A percentile compares a stretch with the other conserved stretches of the same genome.
Evolutionary conservation across 2,329 filamentous ascomycete genomes (phyloP).

Genomic region (Calonectria pauciramosa): DNA sequence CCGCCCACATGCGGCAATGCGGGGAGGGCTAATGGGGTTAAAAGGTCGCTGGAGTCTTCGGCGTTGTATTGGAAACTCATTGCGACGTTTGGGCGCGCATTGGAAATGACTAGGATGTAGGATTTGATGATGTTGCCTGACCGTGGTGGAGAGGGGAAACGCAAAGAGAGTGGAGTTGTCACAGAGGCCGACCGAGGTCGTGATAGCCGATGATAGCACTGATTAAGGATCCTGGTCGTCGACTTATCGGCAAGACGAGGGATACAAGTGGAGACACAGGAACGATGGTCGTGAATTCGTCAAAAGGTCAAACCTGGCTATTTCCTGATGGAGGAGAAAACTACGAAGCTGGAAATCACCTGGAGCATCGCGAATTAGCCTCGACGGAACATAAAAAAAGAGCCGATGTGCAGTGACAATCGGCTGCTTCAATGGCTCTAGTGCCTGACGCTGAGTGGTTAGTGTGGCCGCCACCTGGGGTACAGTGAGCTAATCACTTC

Average conservation of each 20-base stretch:
- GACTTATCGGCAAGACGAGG: background rate
- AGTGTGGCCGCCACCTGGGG: background rate
- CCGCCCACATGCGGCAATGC: background rate
- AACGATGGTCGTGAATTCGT: background rate
- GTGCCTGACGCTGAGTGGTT: background rate
- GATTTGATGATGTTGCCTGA: background rate
- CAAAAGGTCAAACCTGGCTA: background rate
- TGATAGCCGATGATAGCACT: slow-evolving; percentile 7
- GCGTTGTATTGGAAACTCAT: background rate
- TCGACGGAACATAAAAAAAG: background rate
- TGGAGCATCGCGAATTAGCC: background rate
- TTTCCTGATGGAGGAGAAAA: background rate
- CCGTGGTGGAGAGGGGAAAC: slow-evolving; percentile 3
- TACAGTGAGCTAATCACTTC: background rate
- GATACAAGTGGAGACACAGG: background rate
- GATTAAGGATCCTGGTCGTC: background rate
- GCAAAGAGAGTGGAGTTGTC: background rate
- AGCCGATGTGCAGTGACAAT: background rate
- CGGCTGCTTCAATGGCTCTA: background rate
- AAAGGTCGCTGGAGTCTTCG: background rate
- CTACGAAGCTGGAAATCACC: background rate
- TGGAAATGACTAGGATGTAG: background rate
- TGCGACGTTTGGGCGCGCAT: background rate
- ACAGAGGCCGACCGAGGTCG: background rate
- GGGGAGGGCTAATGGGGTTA: background rate